These are phyloP conservation scores for Apiotrichum montevideense DNA, from an alignment of 1,284 basidiomycete genomes.

Conservation along the genomic window DNA sequence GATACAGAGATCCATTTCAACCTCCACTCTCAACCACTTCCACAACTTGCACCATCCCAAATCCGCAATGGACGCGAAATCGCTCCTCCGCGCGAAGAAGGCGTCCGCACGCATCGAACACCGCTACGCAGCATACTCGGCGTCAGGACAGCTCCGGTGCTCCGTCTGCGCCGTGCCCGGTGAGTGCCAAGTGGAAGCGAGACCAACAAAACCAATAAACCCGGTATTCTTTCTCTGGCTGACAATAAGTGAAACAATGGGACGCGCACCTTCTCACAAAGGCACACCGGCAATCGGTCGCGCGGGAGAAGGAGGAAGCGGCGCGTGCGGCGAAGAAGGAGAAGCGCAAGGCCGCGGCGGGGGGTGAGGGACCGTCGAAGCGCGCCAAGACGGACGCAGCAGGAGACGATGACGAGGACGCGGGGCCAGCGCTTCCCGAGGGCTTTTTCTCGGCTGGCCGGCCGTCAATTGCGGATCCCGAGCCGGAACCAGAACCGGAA, in stretches of 20 bases:
- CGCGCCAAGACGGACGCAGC: slow-evolving; percentile 7
- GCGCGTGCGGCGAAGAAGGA: slow-evolving; percentile 19
- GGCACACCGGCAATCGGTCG: slow-evolving; percentile 42
- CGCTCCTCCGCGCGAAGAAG: slow-evolving; percentile 46
- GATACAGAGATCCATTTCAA: not conserved
- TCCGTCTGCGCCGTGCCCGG: slow-evolving; percentile 45
- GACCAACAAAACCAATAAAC: too few species aligned
- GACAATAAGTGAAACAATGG: slow-evolving; percentile 43
- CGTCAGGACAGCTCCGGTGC: slow-evolving; percentile 40
- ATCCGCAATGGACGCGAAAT: slow-evolving; percentile 41
- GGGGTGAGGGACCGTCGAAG: slow-evolving; percentile 17
- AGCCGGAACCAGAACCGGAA: slow-evolving; percentile 1
- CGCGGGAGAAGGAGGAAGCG: slow-evolving; percentile 36
- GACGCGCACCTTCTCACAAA: slow-evolving; percentile 46
- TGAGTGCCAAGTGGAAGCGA: slow-evolving; percentile 14
- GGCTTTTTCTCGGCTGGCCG: slow-evolving; percentile 39
- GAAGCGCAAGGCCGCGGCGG: slow-evolving; percentile 5
- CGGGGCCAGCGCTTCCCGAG: slow-evolving; percentile 20
- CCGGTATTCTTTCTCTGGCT: not conserved
- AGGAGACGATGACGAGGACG: not conserved
- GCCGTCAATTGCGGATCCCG: slow-evolving; percentile 5
- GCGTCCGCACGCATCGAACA: slow-evolving; percentile 40
- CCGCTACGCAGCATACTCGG: slow-evolving; percentile 39
- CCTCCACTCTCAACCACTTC: not conserved
- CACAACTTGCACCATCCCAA: not conserved